Conservation (phyloP, 2,329 filamentous ascomycete genomes). For the Colletotrichum sp. region DNA sequence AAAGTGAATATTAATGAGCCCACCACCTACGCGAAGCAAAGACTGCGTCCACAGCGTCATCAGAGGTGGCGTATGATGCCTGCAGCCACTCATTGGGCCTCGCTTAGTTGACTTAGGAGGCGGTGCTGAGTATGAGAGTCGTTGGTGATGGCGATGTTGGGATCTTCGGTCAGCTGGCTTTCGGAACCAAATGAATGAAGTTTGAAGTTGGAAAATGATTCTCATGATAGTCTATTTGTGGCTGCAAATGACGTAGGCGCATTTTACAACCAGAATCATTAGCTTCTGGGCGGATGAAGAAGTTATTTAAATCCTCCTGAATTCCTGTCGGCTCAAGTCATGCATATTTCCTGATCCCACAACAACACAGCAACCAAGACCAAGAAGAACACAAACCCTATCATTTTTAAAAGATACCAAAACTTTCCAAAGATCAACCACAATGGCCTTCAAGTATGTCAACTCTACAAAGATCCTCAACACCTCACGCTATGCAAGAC, state of each 20-base stretch:
- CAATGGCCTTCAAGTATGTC: slow-evolving; percentile 9
- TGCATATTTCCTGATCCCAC: neutral
- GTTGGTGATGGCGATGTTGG: neutral
- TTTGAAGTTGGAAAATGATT: neutral
- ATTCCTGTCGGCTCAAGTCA: neutral
- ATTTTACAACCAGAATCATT: neutral
- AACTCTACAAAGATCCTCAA: too few relatives aligned
- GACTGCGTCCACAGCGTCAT: neutral
- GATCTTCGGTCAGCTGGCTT: neutral
- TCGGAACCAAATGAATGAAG: neutral
- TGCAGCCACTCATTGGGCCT: neutral
- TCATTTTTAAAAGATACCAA: neutral
- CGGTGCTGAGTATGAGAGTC: neutral
- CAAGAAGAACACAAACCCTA: neutral
- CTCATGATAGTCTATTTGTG: neutral
- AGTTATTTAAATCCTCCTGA: neutral
- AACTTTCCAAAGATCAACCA: neutral
- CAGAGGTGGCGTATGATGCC: neutral
- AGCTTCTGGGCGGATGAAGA: neutral
- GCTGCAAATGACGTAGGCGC: neutral
- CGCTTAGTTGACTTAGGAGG: neutral
- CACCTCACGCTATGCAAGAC: neutral
- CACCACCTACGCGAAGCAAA: neutral
- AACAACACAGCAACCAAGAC: neutral
- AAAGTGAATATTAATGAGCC: neutral